A percentile compares a stretch with the other conserved stretches of the same genome.
phyloP scores from a whole-genome alignment of 495 filamentous ascomycete species.

The Astrothelium macrocarpum region DNA sequence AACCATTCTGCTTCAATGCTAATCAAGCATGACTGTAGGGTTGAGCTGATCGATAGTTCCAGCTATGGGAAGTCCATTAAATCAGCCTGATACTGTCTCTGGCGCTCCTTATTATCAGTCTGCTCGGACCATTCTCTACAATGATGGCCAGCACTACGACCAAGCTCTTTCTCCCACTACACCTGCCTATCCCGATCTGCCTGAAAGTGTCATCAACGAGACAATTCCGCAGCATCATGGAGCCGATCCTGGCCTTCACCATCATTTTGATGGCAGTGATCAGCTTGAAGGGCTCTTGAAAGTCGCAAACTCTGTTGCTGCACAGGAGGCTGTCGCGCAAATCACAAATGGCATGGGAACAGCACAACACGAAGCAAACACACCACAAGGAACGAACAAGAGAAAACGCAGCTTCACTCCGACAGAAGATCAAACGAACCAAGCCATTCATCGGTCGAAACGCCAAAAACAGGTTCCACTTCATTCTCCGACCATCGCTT shows the following conservation, averaged over 20 bases:
- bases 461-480: background rate
- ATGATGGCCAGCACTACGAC: background rate
- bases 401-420: background rate
- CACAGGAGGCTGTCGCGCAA: background rate
- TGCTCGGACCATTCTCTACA: background rate
- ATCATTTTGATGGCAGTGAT: background rate
- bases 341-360: background rate
- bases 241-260: background rate
- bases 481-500: background rate
- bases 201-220: background rate
- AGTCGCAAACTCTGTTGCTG: conserved; percentile 2
- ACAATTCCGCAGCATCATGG: background rate
- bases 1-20: background rate
- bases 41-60: background rate
- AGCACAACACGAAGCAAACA: background rate
- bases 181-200: background rate
- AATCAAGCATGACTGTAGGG: background rate
- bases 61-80: background rate
- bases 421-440: background rate
- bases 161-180: background rate
- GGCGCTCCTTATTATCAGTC: background rate
- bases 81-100: background rate
- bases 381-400: background rate
- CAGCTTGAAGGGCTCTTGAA: conserved; percentile 6
- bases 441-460: background rate